Evolutionary conservation across 352 stramenopile species (phyloP).

Genomic region (Pythium chondricola): DNA sequence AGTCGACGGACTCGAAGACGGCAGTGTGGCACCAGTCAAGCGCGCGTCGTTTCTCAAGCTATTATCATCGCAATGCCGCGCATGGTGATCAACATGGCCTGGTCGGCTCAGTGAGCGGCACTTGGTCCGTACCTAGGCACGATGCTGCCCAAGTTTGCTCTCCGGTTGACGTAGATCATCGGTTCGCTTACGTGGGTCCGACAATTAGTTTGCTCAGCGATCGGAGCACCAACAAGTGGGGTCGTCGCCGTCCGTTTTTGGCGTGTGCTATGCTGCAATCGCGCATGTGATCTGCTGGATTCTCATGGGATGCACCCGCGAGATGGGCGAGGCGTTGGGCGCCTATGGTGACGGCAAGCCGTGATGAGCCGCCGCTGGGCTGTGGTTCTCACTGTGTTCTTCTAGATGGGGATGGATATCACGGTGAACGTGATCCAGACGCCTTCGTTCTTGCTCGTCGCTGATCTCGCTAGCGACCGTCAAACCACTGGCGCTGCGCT

Average conservation of each 20-base stretch:
- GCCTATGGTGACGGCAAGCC: slow-evolving; percentile 34
- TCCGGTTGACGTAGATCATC: slow-evolving; percentile 74
- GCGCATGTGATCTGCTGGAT: slow-evolving; percentile 60
- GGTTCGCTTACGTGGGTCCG: slow-evolving; percentile 58
- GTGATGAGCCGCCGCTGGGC: slow-evolving; percentile 52
- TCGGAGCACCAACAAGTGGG: slow-evolving; percentile 38
- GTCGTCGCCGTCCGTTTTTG: slow-evolving; percentile 58
- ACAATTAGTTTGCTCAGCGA: slow-evolving; percentile 67
- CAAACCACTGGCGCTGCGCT: slow-evolving; percentile 60
- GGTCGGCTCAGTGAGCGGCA: slow-evolving; percentile 69
- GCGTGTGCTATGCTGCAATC: slow-evolving; percentile 51
- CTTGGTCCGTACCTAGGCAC: slow-evolving; percentile 63
- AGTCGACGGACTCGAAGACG: no score
- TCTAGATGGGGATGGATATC: slow-evolving; percentile 83
- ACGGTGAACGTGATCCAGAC: slow-evolving; percentile 78
- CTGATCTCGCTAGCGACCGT: slow-evolving; percentile 65
- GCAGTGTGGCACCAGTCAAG: neutral
- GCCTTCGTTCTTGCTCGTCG: slow-evolving; percentile 59
- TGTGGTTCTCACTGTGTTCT: slow-evolving; percentile 60
- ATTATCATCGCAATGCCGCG: slow-evolving; percentile 59
- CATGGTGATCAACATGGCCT: slow-evolving; percentile 77
- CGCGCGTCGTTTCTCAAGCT: neutral
- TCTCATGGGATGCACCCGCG: slow-evolving; percentile 59
- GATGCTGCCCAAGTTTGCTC: slow-evolving; percentile 51
- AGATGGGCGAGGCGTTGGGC: slow-evolving; percentile 57